Percentiles rank a stretch among this genome's conserved stretches.
phyloP scores from a whole-genome alignment of 305 asterid species.

The Fraxinus sp. region DNA sequence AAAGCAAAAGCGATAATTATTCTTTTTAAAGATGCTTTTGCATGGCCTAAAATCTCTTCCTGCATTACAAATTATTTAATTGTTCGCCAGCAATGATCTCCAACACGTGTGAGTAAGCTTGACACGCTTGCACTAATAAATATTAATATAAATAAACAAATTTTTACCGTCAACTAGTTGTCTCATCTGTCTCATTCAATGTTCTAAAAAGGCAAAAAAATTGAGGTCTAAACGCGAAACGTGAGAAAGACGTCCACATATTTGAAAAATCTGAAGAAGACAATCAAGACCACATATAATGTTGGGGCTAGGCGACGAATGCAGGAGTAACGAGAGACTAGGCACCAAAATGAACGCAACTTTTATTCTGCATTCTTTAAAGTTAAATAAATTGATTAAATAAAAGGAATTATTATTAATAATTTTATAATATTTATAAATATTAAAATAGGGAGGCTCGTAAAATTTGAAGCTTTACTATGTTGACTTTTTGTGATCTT shows the following conservation, averaged over 20 bases:
- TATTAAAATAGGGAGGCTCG: neutral
- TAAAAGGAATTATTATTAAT: neutral
- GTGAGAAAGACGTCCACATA: neutral
- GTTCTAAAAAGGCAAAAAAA: neutral
- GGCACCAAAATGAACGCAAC: neutral
- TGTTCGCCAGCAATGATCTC: constrained; percentile 8
- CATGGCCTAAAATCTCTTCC: constrained; percentile 35
- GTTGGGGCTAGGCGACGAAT: neutral
- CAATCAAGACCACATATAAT: neutral
- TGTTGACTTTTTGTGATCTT: neutral
- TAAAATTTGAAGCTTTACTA: neutral
- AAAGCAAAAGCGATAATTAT: constrained; percentile 39
- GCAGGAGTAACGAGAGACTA: neutral
- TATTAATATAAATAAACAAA: neutral
- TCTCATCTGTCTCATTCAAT: neutral
- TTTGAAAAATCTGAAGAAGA: neutral
- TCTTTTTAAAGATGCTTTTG: constrained; percentile 38
- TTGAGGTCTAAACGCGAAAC: neutral
- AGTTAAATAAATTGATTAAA: neutral
- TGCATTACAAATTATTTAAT: constrained; percentile 19
- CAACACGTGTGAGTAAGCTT: neutral
- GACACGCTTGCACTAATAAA: neutral
- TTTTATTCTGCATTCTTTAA: neutral
- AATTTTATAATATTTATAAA: too few species aligned
- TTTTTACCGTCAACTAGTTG: neutral